Conservation (phyloP, 2,329 filamentous ascomycete species). For the Pseudogymnoascus sp. region DNA sequence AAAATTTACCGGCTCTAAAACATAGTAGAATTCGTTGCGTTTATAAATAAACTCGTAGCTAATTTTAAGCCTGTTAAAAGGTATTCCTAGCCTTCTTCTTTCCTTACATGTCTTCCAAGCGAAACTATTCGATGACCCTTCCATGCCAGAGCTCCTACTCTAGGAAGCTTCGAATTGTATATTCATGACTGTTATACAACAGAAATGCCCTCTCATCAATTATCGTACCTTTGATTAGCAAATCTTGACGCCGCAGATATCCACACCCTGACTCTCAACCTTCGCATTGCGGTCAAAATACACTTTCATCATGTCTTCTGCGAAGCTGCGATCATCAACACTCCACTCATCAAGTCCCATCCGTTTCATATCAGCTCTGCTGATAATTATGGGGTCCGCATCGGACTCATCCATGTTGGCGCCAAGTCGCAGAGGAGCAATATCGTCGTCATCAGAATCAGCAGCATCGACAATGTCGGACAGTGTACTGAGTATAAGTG, state of each 20-base stretch:
- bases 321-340: slow-evolving; percentile 57
- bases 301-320: slow-evolving; percentile 49
- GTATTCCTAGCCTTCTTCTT: neutral
- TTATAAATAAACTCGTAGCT: neutral
- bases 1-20: neutral
- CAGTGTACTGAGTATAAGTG: slow-evolving; percentile 53
- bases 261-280: slow-evolving; percentile 60
- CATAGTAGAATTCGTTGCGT: neutral
- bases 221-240: slow-evolving; percentile 37
- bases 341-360: slow-evolving; percentile 79
- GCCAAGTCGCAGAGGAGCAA: slow-evolving; percentile 31
- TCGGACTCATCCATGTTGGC: slow-evolving; percentile 32
- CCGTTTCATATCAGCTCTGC: slow-evolving; percentile 53
- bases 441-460: slow-evolving; percentile 29
- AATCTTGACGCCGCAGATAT: slow-evolving; percentile 65
- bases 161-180: neutral
- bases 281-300: slow-evolving; percentile 59
- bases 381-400: slow-evolving; percentile 41
- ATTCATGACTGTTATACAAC: slow-evolving; percentile 1
- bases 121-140: neutral
- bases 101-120: neutral
- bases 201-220: neutral
- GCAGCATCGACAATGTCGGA: slow-evolving; percentile 48
- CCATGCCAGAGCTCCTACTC: neutral
- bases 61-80: neutral